Conservation (phyloP, 2,329 filamentous ascomycete genomes). For the Alternaria tenuissima region DNA sequence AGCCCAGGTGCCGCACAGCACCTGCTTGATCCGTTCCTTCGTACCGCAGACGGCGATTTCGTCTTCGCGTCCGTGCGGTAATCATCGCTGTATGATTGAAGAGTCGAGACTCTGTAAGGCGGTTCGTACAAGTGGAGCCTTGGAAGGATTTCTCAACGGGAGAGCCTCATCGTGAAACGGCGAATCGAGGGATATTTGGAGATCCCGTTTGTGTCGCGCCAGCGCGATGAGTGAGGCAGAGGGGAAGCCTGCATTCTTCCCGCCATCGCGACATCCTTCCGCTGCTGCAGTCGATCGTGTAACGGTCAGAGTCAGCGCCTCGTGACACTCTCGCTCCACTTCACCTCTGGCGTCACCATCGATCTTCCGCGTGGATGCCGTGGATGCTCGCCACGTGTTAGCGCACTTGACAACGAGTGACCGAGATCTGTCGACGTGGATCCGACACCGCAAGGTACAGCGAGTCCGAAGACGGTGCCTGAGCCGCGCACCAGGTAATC, state of each 20-base stretch:
- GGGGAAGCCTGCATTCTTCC: slow-evolving; percentile 16
- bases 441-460: slow-evolving; percentile 3
- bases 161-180: slow-evolving; percentile 26
- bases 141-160: slow-evolving; percentile 16
- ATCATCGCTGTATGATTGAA: slow-evolving; percentile 8
- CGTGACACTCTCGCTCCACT: slow-evolving; percentile 19
- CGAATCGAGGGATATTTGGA: slow-evolving; percentile 24
- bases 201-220: slow-evolving; percentile 24
- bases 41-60: slow-evolving; percentile 12
- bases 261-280: slow-evolving; percentile 22
- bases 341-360: slow-evolving; percentile 22
- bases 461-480: slow-evolving; percentile 8
- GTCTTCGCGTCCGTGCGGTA: slow-evolving; percentile 25
- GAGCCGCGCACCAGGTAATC: slow-evolving; percentile 10
- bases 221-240: slow-evolving; percentile 16
- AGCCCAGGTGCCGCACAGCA: slow-evolving; percentile 24
- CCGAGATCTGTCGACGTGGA: slow-evolving; percentile 13
- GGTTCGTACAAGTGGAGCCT: slow-evolving; percentile 10
- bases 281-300: slow-evolving; percentile 14
- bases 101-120: slow-evolving; percentile 31
- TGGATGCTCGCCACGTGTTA: slow-evolving; percentile 24
- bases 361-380: slow-evolving; percentile 12
- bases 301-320: slow-evolving; percentile 20
- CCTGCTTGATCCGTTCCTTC: slow-evolving; percentile 17
- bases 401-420: slow-evolving; percentile 9